phyloP scores from a whole-genome alignment of 129 eudicot genomes.

The Flaveria brownii region DNA sequence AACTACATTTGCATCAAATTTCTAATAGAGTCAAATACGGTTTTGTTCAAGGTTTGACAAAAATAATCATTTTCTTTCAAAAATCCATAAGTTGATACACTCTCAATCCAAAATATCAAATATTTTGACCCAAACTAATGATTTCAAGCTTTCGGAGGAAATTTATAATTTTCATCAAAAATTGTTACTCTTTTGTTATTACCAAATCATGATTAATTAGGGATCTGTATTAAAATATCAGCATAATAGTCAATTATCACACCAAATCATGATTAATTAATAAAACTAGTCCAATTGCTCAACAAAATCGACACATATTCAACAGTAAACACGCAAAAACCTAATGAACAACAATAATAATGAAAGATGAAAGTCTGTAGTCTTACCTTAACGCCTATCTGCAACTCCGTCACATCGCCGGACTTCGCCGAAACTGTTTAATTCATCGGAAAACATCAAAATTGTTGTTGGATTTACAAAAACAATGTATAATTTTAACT shows the following conservation, averaged over 20 bases:
- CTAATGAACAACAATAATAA: neutral
- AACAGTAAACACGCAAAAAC: slow-evolving; percentile 2
- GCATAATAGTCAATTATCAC: neutral
- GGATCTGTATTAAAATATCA: slow-evolving; percentile 7
- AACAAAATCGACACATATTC: neutral
- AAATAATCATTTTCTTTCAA: no score
- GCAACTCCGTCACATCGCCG: slow-evolving; percentile 77
- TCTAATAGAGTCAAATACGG: neutral
- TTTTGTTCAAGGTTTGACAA: no score
- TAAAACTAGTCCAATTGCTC: slow-evolving; percentile 1
- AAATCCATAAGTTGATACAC: no score
- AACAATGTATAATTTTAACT: neutral
- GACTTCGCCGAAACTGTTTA: slow-evolving; percentile 73
- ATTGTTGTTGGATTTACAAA: slow-evolving; percentile 11
- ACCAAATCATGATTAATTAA: slow-evolving; percentile 5
- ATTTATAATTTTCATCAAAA: neutral
- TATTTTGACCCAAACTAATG: no score
- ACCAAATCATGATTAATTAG: neutral
- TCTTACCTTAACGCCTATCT: slow-evolving; percentile 91
- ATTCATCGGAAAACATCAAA: slow-evolving; percentile 25
- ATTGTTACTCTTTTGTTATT: neutral
- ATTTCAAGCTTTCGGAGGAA: no score
- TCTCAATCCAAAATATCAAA: no score
- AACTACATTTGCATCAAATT: neutral
- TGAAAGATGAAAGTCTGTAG: neutral